A percentile compares a stretch with the other conserved stretches of the same genome.
Evolutionary conservation across 129 eudicot species (phyloP).

Genomic region (Rutidosis leptorrhynchoides): DNA sequence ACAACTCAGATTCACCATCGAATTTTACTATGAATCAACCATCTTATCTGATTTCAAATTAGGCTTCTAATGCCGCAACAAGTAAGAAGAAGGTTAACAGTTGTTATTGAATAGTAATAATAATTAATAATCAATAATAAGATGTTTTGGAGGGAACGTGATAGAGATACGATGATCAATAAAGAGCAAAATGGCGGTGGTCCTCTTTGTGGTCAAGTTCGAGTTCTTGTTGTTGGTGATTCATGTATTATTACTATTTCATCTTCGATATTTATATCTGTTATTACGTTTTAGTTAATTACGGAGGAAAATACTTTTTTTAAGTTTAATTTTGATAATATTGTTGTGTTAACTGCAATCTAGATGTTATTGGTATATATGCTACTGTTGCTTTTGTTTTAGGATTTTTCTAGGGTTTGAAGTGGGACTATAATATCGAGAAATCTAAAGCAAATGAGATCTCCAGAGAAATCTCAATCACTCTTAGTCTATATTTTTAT

Average conservation of each 20-base stretch:
- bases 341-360: background rate
- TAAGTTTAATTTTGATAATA: background rate
- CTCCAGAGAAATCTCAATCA: too few relatives aligned
- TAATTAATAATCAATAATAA: too few relatives aligned
- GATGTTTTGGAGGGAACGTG: slow-evolving; percentile 96
- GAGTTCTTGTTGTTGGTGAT: slow-evolving; percentile 93
- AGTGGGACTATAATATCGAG: too few relatives aligned
- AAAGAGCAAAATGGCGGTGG: slow-evolving; percentile 64
- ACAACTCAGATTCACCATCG: background rate
- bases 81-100: background rate
- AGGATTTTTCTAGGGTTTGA: background rate
- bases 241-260: slow-evolving; percentile 49
- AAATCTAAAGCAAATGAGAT: too few relatives aligned
- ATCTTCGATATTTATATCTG: background rate
- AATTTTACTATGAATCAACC: background rate
- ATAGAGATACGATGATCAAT: slow-evolving; percentile 46
- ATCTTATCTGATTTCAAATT: background rate
- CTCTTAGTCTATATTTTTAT: too few relatives aligned
- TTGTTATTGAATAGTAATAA: background rate
- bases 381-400: background rate
- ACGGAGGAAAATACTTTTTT: background rate
- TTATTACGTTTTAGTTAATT: background rate
- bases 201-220: slow-evolving; percentile 84
- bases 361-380: background rate
- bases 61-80: slow-evolving; percentile 2